Percentiles rank a stretch among this genome's conserved stretches.
phyloP scores from a whole-genome alignment of 192 early-diverging fungal species.

The Podila epicladia region DNA sequence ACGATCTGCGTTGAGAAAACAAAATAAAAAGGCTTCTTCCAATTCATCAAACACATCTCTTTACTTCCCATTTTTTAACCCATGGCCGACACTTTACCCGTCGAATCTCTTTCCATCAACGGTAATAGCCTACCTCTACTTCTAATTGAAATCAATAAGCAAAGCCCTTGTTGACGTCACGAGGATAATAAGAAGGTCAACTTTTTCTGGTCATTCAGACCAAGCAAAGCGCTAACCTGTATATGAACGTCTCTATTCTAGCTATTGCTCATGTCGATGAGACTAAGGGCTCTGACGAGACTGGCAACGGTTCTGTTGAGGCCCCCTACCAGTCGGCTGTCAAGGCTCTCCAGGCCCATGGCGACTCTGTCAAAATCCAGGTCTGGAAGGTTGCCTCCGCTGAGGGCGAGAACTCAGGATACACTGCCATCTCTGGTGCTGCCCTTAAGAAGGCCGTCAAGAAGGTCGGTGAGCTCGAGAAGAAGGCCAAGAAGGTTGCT shows the following conservation, averaged over 20 bases:
- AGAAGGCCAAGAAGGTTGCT: slow-evolving; percentile 85
- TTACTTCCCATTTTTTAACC: background rate
- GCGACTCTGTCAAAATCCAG: slow-evolving; percentile 64
- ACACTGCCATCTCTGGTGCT: slow-evolving; percentile 81
- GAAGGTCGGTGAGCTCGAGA: slow-evolving; percentile 66
- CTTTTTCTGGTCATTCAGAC: background rate
- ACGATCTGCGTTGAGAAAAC: background rate
- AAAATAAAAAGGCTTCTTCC: no score
- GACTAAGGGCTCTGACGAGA: slow-evolving; percentile 80
- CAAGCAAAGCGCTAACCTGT: background rate
- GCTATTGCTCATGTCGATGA: slow-evolving; percentile 80
- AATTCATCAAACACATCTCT: background rate
- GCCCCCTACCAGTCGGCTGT: slow-evolving; percentile 83
- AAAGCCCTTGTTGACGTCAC: no score
- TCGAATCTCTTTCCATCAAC: slow-evolving; percentile 41
- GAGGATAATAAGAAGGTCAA: background rate
- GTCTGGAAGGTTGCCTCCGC: slow-evolving; percentile 69
- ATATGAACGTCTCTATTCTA: background rate
- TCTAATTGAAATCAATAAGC: background rate
- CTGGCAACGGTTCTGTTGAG: slow-evolving; percentile 77
- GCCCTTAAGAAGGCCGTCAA: slow-evolving; percentile 94
- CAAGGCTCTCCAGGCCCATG: slow-evolving; percentile 73
- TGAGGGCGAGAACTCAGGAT: slow-evolving; percentile 68
- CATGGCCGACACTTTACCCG: slow-evolving; percentile 47
- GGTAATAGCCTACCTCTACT: slow-evolving; percentile 19